Evolutionary conservation across 2,329 filamentous ascomycete genomes (phyloP).

Genomic region (Diaporthe citriasiana): DNA sequence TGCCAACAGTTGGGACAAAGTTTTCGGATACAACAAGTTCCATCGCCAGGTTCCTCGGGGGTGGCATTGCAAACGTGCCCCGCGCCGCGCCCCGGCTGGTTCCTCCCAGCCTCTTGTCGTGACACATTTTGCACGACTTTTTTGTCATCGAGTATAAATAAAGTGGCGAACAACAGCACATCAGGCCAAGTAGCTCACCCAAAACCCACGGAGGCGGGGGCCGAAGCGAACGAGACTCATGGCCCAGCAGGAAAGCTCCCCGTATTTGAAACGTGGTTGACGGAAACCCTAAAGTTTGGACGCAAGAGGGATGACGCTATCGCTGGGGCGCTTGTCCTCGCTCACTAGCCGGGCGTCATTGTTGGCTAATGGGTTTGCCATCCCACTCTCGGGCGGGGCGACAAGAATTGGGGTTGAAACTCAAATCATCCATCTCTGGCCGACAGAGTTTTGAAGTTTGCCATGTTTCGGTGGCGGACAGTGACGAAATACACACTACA

Average conservation of each 20-base stretch:
- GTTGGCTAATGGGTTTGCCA: constrained; percentile 16
- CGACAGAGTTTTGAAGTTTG: constrained; percentile 33
- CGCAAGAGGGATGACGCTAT: constrained; percentile 15
- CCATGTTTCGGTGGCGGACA: constrained; percentile 27
- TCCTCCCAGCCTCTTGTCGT: constrained; percentile 32
- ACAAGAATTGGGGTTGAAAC: constrained; percentile 29
- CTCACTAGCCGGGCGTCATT: not conserved
- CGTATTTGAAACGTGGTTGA: constrained; percentile 32
- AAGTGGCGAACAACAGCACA: constrained; percentile 30
- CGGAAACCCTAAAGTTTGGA: constrained; percentile 35
- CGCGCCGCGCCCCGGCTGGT: not conserved
- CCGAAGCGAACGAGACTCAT: not conserved
- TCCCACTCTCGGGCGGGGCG: constrained; percentile 17
- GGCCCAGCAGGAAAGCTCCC: constrained; percentile 29
- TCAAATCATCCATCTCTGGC: constrained; percentile 32
- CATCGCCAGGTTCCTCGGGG: not conserved
- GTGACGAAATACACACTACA: constrained; percentile 27
- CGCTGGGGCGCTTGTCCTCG: not conserved
- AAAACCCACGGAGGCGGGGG: not conserved
- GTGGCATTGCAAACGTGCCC: constrained; percentile 3
- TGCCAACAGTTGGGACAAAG: constrained; percentile 17
- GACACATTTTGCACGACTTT: constrained; percentile 19
- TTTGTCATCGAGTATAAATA: constrained; percentile 14
- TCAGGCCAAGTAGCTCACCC: constrained; percentile 2
- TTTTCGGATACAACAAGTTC: constrained; percentile 33